Base-by-base conservation (phyloP, 345 rosid species). In the Brassica rapa region DNA sequence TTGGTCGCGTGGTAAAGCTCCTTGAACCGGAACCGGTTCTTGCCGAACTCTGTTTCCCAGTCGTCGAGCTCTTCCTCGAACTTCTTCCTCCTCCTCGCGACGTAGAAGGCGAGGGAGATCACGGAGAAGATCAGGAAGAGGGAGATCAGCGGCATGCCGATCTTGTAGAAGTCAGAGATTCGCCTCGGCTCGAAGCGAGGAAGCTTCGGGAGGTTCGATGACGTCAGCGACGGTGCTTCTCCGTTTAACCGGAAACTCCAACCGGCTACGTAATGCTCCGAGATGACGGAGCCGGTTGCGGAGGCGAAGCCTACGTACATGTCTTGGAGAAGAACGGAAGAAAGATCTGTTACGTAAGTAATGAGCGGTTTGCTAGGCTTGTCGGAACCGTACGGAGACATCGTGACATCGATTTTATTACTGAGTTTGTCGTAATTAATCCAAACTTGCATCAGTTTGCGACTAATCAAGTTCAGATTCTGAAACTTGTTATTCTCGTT, bases 301-400 rank as follows among this genome's bases (percentile, higher is more conserved):
- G 97, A 80, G 9, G 97, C 87, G 83, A 94, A 94, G 0, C 97
- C 97, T n/a, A 91, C 89, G 43, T 83, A 90, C 97, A 94, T 92
- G 35, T 66, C 87, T 19, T 92, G 93, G 0, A 77, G 55, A 62
- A 92, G 57, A 65, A 86, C 25, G 4, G 83, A 78, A 23, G 97
- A 86, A 2, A 90, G 93, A 87, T 94, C 92, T 15, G 80, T 81
- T 0, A 49, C 82, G 74, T 83, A 86, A 3, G 95, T 88, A 65
- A 94, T 76, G 61, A 94, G 82, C 3, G 98, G 90, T 29, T 60
- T 59, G 5, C 53, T 82, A 32, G 98, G 97, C 77, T 82, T 92
- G 32, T 81, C 35, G 2, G 95, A 89, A 74, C 16, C 73, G 4
- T 73, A 73, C 8, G 92, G 90, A 21, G 97, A 78, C 16, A 94